Evolutionary conservation across 1,284 basidiomycete species (phyloP).

Genomic region (Tilletiaria anomala): DNA sequence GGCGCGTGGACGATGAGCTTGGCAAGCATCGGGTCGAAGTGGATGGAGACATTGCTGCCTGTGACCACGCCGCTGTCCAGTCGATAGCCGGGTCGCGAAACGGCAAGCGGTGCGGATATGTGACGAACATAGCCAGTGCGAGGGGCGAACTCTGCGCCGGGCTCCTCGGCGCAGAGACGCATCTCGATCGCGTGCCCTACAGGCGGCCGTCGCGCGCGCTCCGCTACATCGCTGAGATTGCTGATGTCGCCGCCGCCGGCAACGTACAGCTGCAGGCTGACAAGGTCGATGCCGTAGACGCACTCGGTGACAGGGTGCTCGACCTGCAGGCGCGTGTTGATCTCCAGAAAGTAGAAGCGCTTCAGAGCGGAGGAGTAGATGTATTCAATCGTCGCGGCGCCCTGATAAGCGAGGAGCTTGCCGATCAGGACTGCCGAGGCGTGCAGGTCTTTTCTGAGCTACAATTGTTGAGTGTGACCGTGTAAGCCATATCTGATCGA

Average conservation of each 20-base stretch:
- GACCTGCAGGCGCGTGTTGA: slow-evolving; percentile 71
- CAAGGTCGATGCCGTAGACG: slow-evolving; percentile 80
- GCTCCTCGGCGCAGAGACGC: neutral
- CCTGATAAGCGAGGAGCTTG: no score
- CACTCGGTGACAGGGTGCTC: slow-evolving; percentile 84
- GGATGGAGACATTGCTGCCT: neutral
- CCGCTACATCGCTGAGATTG: neutral
- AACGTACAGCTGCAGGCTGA: slow-evolving; percentile 76
- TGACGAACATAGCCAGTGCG: neutral
- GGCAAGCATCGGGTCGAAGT: slow-evolving; percentile 20
- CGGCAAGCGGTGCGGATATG: neutral
- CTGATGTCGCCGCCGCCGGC: slow-evolving; percentile 45
- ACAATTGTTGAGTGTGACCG: no score
- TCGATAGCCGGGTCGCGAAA: neutral
- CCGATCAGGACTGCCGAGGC: no score
- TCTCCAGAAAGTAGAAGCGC: slow-evolving; percentile 33
- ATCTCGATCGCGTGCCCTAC: neutral
- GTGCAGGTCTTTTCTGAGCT: no score
- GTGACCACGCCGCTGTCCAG: neutral
- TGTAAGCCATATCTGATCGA: no score
- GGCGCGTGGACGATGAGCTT: slow-evolving; percentile 18
- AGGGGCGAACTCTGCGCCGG: neutral
- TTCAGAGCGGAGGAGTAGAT: no score
- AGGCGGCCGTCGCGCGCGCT: neutral
- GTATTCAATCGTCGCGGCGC: no score